Conservation (phyloP, 169 alveolate genomes). For the Theileria sp. region DNA sequence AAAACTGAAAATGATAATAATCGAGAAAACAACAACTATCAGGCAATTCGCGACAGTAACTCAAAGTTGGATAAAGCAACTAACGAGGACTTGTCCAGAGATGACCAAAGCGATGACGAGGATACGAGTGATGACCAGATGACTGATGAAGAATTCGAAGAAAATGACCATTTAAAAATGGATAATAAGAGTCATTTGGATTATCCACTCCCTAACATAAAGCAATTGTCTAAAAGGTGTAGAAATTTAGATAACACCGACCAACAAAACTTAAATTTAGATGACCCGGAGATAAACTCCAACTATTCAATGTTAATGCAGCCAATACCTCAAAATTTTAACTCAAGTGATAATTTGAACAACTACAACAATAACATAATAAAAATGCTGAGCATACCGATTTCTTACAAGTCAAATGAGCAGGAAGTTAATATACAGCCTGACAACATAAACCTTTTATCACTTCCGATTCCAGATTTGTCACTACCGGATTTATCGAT, state of each 20-base stretch:
- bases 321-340: constrained; percentile 11
- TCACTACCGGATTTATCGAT: background rate
- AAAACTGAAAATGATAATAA: background rate
- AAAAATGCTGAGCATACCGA: constrained; percentile 17
- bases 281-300: background rate
- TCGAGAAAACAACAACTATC: background rate
- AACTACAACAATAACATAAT: background rate
- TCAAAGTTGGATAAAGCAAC: background rate
- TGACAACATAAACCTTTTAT: constrained; percentile 7
- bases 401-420: background rate
- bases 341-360: background rate
- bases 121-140: background rate
- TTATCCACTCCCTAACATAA: constrained; percentile 13
- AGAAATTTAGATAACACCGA: background rate
- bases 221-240: constrained; percentile 3
- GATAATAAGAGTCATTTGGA: constrained; percentile 3
- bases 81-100: background rate
- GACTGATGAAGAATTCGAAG: background rate
- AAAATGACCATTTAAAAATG: background rate
- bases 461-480: constrained; percentile 28
- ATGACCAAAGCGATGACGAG: background rate
- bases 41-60: background rate
- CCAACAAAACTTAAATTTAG: background rate
- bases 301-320: constrained; percentile 11
- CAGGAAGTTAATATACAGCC: background rate